phyloP scores from a whole-genome alignment of 805 yeast species.

The Candida pseudoglaebosa region DNA sequence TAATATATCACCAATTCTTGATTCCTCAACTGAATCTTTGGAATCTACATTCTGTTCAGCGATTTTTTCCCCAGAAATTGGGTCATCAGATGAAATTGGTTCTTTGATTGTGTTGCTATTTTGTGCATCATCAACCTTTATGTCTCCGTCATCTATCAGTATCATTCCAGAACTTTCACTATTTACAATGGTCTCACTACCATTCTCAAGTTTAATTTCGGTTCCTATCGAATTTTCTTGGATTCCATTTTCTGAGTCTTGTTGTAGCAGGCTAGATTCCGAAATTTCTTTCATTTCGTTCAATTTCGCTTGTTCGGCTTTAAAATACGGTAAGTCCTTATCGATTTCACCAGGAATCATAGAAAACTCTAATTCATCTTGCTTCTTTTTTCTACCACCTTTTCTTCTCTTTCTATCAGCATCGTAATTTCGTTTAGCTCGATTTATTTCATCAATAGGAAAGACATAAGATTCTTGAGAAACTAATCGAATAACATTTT shows the following conservation, averaged over 20 bases:
- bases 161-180: background rate
- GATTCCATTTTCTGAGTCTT: too few relatives aligned
- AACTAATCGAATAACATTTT: conserved; percentile 52
- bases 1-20: too few relatives aligned
- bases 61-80: too few relatives aligned
- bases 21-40: too few relatives aligned
- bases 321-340: conserved; percentile 1
- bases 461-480: conserved; percentile 50
- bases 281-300: background rate
- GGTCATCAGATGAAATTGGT: too few relatives aligned
- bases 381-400: conserved; percentile 42
- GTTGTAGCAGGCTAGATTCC: too few relatives aligned
- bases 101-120: too few relatives aligned
- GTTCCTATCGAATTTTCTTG: background rate
- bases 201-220: background rate
- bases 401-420: conserved; percentile 34
- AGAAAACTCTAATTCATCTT: conserved; percentile 1
- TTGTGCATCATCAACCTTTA: too few relatives aligned
- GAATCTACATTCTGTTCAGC: too few relatives aligned
- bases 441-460: conserved; percentile 60
- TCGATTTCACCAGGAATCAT: conserved; percentile 1
- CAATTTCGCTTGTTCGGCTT: background rate
- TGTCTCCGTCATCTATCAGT: background rate
- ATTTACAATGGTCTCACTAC: background rate
- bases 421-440: conserved; percentile 39